Evolutionary conservation across 2,329 filamentous ascomycete species (phyloP), one percentile per base, ranked within the genome.

Genomic region (Seiridium unicorne): DNA sequence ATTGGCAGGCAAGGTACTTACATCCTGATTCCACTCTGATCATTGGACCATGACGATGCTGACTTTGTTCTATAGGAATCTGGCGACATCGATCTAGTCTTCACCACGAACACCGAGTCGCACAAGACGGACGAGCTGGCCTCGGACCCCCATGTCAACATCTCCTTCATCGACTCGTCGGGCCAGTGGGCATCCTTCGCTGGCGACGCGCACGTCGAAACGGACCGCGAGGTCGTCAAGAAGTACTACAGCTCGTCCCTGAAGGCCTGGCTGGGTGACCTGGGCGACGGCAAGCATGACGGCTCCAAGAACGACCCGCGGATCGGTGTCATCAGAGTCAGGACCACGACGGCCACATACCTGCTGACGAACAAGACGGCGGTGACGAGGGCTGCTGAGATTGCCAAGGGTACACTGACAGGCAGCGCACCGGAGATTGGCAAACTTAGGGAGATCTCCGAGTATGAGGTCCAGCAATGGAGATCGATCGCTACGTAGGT

Each of bases 71-170:
- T 36, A 3, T 63, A 94, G 90, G 92, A 96, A 76, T 81, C 83
- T 63, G 89, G 89, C 64, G 90, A 90, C 69, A 82, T 93, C 60
- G 92, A 96, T 73, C 84, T 95, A 60, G 84, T 96, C 74, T 96
- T 96, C 84, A 89, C 94, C 80, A 93, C 92, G 70, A 96, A 96
- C 80, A 93, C 91, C 64, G 90, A 94, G 73, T 93, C 91, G 6
- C 87, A 91, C 77, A 96, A 97, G 82, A 93, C 91, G 4, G 84
- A 92, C 73, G 92, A 96, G 70, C 83, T 96, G 47, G 80, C 85
- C 58, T 79, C 81, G 60, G 88, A 96, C 74, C 79, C 88, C 0
- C 84, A 91, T 66, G 84, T 93, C 78, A 96, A 96, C 79, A 83
- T 96, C 64, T 85, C 89, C 51, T 96, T 96, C 81, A 81, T 94